Evolutionary conservation across 1,284 basidiomycete genomes (phyloP), one percentile per base, ranked within the genome.

Genomic region (Ganoderma multipileum): DNA sequence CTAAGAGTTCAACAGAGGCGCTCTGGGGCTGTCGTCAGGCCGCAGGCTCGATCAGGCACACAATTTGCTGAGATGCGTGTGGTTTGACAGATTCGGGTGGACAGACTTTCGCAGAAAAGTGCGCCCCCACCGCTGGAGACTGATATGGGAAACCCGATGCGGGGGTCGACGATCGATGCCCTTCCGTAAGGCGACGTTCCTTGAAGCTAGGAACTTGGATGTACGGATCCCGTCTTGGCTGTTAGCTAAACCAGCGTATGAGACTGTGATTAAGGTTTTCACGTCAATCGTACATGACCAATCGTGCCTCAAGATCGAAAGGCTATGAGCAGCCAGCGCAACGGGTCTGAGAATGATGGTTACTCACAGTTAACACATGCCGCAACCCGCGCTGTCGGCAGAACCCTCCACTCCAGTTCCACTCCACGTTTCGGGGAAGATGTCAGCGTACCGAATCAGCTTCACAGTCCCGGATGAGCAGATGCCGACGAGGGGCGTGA

Each of bases 81-180:
- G 66, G 63, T 67, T 65, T 69, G 66, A 69, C 68, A 63, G 33
- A 62, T 68, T 66, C 63, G 14, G 61, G 60, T 61, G 41, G 60
- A 69, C 67, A 69, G 68, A 64, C 68, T 66, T 65, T 55, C 28
- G 64, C 61, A 38, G 52, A 41, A 42, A 47, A 38, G 52, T 59
- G 42, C 52, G 60, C 50, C 63, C 3, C 3, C 20, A 28, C 38
- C 7, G 6, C 38, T 7, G n/a, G 38, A 26, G 20, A 26, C 38
- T 39, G 39, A 60, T 38, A 41, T 60, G 58, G 67, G n/a, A 38
- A 38, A 7, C 30, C 30, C 33, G 58, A 42, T 63, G 50, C 28
- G 50, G 63, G 42, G 20, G 26, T 58, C 33, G 63, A 61, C 26
- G 62, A 68, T 65, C 65, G 23, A 41, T 50, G 38, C 23, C 23